These are phyloP conservation scores for Hygrophoropsis aurantiaca DNA, from an alignment of 768 basidiomycete species.

Conservation along the genomic window DNA sequence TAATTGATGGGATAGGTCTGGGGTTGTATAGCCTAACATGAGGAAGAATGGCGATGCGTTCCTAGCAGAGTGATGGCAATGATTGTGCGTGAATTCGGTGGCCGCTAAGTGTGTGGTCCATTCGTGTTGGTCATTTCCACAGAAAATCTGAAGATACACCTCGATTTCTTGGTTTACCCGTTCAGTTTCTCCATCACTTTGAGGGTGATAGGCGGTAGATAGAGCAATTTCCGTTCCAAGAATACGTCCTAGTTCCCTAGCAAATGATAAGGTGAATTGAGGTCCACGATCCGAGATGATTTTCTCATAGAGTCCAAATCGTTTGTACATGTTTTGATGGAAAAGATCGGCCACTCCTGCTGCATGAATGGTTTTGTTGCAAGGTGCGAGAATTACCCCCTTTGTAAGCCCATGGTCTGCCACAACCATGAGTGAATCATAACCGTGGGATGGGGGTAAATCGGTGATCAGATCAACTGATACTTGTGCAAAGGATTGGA, in stretches of 20 bases:
- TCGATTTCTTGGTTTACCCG: slow-evolving; percentile 38
- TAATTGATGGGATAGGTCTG: no score
- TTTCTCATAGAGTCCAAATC: slow-evolving; percentile 18
- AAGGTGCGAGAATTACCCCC: slow-evolving; percentile 11
- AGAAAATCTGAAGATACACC: slow-evolving; percentile 35
- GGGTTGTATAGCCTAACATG: no score
- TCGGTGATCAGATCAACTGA: slow-evolving; percentile 44
- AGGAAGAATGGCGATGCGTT: no score
- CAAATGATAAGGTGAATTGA: slow-evolving; percentile 27
- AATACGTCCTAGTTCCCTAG: slow-evolving; percentile 16
- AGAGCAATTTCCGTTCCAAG: slow-evolving; percentile 10
- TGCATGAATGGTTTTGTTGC: slow-evolving; percentile 2
- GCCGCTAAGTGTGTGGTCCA: slow-evolving; percentile 41
- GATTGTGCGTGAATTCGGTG: slow-evolving; percentile 44
- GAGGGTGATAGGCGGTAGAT: slow-evolving; percentile 44
- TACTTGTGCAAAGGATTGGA: slow-evolving; percentile 36
- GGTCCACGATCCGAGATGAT: slow-evolving; percentile 24
- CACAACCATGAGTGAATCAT: slow-evolving; percentile 33
- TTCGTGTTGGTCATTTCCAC: slow-evolving; percentile 40
- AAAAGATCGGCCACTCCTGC: slow-evolving; percentile 10
- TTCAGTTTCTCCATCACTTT: slow-evolving; percentile 41
- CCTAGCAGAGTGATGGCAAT: no score
- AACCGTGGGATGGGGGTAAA: slow-evolving; percentile 16
- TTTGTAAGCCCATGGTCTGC: slow-evolving; percentile 1
- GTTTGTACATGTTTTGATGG: slow-evolving; percentile 7